A percentile compares a stretch with the other conserved stretches of the same genome.
These are phyloP conservation scores for Epichloe sylvatica DNA, from an alignment of 2,329 filamentous ascomycete species.

Conservation along the genomic window DNA sequence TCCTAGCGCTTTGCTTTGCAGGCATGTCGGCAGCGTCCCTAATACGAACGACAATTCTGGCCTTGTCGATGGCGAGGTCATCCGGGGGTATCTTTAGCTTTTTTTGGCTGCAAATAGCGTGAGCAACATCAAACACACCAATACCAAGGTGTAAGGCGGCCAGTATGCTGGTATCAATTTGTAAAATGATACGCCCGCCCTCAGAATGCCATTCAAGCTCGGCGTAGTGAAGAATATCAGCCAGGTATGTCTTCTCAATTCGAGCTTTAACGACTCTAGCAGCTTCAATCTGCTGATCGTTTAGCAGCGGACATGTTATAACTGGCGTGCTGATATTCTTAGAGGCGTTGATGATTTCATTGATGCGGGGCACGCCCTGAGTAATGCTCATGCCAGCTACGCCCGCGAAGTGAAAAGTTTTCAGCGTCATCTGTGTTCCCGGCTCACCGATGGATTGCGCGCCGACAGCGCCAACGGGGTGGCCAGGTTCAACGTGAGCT, in stretches of 20 bases:
- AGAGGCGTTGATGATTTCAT: conserved; percentile 98
- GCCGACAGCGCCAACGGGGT: conserved; percentile 89
- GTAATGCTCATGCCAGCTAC: conserved; percentile 99
- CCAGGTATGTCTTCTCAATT: conserved; percentile 87
- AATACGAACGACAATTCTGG: conserved; percentile 59
- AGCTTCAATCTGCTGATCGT: conserved; percentile 57
- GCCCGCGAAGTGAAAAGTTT: conserved; percentile 99
- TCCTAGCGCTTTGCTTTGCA: conserved; percentile 32
- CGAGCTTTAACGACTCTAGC: conserved; percentile 86
- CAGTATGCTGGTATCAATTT: conserved; percentile 68
- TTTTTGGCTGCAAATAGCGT: conserved; percentile 61
- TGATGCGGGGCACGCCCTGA: conserved; percentile 97
- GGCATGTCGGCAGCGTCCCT: conserved; percentile 38
- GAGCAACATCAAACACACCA: conserved; percentile 54
- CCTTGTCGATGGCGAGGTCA: conserved; percentile 49
- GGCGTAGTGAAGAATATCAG: conserved; percentile 65
- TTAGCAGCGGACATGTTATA: conserved; percentile 73
- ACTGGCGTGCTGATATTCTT: conserved; percentile 89
- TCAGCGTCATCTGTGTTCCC: conserved; percentile 96
- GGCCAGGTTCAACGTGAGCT: conserved; percentile 84
- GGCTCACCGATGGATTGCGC: conserved; percentile 97
- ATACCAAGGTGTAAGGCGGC: conserved; percentile 72
- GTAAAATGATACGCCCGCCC: conserved; percentile 63
- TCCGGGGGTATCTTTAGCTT: conserved; percentile 62
- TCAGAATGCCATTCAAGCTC: conserved; percentile 80